Base-by-base conservation (phyloP, 192 early-diverging fungal species). In the Rhizoclosmatium globosum region DNA sequence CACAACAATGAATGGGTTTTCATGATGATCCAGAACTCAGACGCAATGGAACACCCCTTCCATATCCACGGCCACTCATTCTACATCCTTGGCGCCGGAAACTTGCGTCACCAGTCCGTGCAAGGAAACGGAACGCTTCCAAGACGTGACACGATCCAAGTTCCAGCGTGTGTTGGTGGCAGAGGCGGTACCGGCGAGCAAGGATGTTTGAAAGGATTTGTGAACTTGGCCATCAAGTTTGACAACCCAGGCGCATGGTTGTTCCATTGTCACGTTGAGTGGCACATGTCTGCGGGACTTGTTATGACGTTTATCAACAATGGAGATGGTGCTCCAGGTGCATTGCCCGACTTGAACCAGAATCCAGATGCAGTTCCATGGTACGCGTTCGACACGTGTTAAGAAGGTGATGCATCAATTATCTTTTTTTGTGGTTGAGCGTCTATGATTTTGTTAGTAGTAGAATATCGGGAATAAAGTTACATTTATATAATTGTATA, bases 211-310 rank as follows among this genome's bases (percentile, higher is more conserved):
- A 47, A 53, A 9, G 47, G 69, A 15, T 71, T 50, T 56, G 23
- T 50, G 6, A 68, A 19, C 6, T 4, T 68, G 66, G 65, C 65
- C 39, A 44, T 68, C 9, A 44, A 44, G 21, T 44, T 68, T 7
- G 69, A 95, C 80, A 95, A 95, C 83, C 92, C 93, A 7, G 94
- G 94, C 66, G 94, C 68, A 85, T 94, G 93, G 93, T 80, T 93
- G 57, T 91, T 95, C 87, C 85, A 87, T 4, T 94, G 93, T 68
- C 43, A 95, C 74, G 91, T 94, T 76, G 88, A 92, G 64, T 92
- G 92, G 89, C 90, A 92, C 82, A 83, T 94, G 61, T 84, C 89
- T 69, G 82, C 89, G 62, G 95, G 95, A 43, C 86, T 96, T 44
- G 91, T 87, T 38, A 88, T 89, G 71, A 83, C 85, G 3, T 80